Conservation (phyloP, 1,284 basidiomycete species). For the Sporisorium exsertum region DNA sequence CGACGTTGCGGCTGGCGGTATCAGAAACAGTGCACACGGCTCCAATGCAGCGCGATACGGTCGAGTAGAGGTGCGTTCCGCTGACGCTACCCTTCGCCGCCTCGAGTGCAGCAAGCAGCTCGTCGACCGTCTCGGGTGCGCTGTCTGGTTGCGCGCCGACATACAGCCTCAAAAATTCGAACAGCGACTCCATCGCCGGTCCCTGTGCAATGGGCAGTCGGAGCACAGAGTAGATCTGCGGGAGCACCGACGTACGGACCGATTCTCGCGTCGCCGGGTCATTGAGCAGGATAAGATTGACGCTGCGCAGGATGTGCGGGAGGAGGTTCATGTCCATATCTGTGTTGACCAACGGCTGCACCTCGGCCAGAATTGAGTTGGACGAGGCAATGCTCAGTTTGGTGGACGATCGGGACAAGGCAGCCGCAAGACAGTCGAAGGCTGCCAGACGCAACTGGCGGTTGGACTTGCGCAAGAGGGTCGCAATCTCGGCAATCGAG, state of each 20-base stretch:
- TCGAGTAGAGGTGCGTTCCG: constrained; percentile 49
- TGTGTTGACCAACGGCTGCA: constrained; percentile 52
- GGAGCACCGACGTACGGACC: constrained; percentile 72
- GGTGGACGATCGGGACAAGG: constrained; percentile 75
- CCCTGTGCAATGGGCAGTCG: constrained; percentile 82
- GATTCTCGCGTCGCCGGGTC: constrained; percentile 30
- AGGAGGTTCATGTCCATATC: constrained; percentile 59
- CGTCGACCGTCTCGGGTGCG: constrained; percentile 34
- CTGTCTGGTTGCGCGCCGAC: constrained; percentile 78
- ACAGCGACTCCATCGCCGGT: constrained; percentile 80
- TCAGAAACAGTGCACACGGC: constrained; percentile 49
- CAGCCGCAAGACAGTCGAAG: constrained; percentile 81
- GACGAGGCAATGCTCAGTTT: constrained; percentile 35
- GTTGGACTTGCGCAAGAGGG: constrained; percentile 82
- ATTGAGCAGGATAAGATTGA: constrained; percentile 48
- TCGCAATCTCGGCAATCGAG: constrained; percentile 79
- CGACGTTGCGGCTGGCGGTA: constrained; percentile 28
- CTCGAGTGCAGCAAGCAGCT: constrained; percentile 42
- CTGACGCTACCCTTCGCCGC: constrained; percentile 25
- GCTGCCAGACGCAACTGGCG: constrained; percentile 82
- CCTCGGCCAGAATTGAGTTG: constrained; percentile 51
- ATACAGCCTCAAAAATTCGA: constrained; percentile 82
- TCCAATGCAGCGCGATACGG: constrained; percentile 60
- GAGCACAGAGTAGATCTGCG: constrained; percentile 78
- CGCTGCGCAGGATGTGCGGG: constrained; percentile 48